Evolutionary conservation across 805 yeast genomes (phyloP).

Genomic region (Candida sakaeoensis): DNA sequence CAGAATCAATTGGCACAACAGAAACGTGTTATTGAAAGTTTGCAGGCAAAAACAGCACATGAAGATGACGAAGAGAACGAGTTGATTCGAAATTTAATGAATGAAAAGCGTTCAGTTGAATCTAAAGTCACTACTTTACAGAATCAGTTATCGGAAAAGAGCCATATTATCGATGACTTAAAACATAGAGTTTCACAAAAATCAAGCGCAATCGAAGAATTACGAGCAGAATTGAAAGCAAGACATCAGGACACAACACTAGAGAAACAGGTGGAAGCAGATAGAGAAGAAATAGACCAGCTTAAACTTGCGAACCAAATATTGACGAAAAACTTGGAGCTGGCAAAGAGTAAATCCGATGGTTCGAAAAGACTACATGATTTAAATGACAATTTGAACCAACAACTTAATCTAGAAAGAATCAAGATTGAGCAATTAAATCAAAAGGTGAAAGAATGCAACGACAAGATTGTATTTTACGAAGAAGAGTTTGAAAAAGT

Average conservation of each 20-base stretch:
- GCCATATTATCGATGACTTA: not conserved
- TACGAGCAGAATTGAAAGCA: not conserved
- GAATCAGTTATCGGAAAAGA: not conserved
- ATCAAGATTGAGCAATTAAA: slow-evolving; percentile 1
- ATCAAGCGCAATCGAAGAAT: not conserved
- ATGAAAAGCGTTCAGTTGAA: not conserved
- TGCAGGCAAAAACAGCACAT: not conserved
- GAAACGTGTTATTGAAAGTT: too few species aligned
- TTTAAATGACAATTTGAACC: slow-evolving; percentile 1
- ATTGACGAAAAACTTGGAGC: not conserved
- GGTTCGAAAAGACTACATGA: not conserved
- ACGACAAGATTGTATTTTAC: slow-evolving; percentile 8
- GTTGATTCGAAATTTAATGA: too few species aligned
- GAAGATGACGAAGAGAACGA: too few species aligned
- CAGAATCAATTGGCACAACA: too few species aligned
- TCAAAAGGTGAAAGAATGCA: slow-evolving; percentile 1
- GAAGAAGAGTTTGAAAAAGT: slow-evolving; percentile 10
- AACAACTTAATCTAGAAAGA: slow-evolving; percentile 1
- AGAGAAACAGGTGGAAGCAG: not conserved
- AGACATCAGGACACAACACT: not conserved
- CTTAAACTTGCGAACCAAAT: not conserved
- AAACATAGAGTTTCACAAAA: not conserved
- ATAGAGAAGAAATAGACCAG: not conserved
- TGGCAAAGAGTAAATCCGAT: not conserved
- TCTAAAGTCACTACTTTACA: not conserved